Percentiles rank a stretch among this genome's conserved stretches.
phyloP scores from a whole-genome alignment of 108 stramenopile species.

The Schizochytrium sp. region DNA sequence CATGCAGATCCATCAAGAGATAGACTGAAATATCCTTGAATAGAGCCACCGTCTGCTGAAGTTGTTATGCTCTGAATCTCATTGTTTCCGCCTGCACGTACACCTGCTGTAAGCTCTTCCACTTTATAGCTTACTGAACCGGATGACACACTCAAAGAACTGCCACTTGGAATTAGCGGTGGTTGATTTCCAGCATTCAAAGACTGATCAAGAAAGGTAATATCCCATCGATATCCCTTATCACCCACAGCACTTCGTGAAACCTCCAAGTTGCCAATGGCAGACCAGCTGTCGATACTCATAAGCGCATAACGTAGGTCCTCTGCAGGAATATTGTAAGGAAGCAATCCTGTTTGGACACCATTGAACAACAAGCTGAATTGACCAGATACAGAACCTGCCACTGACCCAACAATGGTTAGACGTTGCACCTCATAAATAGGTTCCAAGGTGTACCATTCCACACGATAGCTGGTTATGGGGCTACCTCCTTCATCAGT shows the following conservation, averaged over 20 bases:
- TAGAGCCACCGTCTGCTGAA: neutral
- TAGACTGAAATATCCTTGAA: slow-evolving; percentile 78
- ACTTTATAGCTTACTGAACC: slow-evolving; percentile 14
- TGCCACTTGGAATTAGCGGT: slow-evolving; percentile 32
- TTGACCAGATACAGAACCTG: neutral
- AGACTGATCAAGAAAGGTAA: slow-evolving; percentile 76
- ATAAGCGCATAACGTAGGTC: slow-evolving; percentile 69
- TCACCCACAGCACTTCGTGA: slow-evolving; percentile 13
- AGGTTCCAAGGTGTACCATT: slow-evolving; percentile 69
- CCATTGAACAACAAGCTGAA: neutral
- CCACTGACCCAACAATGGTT: neutral
- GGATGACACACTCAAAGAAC: neutral
- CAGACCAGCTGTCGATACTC: slow-evolving; percentile 70
- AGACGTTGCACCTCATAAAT: slow-evolving; percentile 71
- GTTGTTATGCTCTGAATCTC: slow-evolving; percentile 44
- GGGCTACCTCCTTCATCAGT: slow-evolving; percentile 68
- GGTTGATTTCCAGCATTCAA: slow-evolving; percentile 77
- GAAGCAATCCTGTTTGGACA: neutral
- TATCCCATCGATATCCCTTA: slow-evolving; percentile 77
- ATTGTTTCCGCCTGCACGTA: neutral
- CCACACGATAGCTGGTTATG: slow-evolving; percentile 71
- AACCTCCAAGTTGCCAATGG: slow-evolving; percentile 28
- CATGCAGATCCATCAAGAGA: slow-evolving; percentile 68
- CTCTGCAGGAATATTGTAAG: neutral
- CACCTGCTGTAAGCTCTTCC: neutral